Evolutionary conservation across 2,329 filamentous ascomycete species (phyloP).

Genomic region (Pseudogymnoascus sp.): DNA sequence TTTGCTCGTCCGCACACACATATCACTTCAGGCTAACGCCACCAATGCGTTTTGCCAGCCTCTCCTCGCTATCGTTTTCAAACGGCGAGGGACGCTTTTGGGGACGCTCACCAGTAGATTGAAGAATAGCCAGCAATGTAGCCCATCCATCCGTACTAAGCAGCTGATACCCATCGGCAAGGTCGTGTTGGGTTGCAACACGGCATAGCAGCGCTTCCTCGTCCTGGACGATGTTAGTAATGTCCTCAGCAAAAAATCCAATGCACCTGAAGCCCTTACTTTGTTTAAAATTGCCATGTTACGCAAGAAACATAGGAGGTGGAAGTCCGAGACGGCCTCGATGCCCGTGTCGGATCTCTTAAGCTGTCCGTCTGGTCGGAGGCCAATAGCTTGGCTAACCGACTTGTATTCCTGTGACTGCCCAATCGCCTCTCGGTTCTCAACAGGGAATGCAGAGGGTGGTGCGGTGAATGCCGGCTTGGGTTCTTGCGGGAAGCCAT

Average conservation of each 20-base stretch:
- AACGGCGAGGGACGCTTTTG: conserved; percentile 57
- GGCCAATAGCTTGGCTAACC: conserved; percentile 58
- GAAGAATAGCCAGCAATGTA: conserved; percentile 84
- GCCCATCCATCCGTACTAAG: conserved; percentile 88
- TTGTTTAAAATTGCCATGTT: conserved; percentile 75
- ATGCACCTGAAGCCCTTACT: conserved; percentile 45
- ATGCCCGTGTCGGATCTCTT: conserved; percentile 56
- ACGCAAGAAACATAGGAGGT: conserved; percentile 82
- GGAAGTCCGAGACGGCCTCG: conserved; percentile 80
- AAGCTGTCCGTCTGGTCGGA: conserved; percentile 47
- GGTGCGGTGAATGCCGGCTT: conserved; percentile 66
- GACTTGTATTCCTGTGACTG: conserved; percentile 72
- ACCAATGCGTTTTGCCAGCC: conserved; percentile 59
- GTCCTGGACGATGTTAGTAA: conserved; percentile 50
- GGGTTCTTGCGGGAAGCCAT: conserved; percentile 81
- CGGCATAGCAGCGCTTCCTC: conserved; percentile 81
- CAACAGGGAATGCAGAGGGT: conserved; percentile 69
- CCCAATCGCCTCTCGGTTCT: conserved; percentile 82
- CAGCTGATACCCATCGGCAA: conserved; percentile 73
- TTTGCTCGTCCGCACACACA: conserved; percentile 7
- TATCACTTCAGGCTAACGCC: conserved; percentile 49
- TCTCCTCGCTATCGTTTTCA: conserved; percentile 28
- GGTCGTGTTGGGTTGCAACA: conserved; percentile 73
- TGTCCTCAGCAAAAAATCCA: conserved; percentile 17
- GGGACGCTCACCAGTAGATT: conserved; percentile 95